Evolutionary conservation across 768 basidiomycete species (phyloP), one percentile per base, ranked within the genome.

Genomic region (Boletus patriciae): DNA sequence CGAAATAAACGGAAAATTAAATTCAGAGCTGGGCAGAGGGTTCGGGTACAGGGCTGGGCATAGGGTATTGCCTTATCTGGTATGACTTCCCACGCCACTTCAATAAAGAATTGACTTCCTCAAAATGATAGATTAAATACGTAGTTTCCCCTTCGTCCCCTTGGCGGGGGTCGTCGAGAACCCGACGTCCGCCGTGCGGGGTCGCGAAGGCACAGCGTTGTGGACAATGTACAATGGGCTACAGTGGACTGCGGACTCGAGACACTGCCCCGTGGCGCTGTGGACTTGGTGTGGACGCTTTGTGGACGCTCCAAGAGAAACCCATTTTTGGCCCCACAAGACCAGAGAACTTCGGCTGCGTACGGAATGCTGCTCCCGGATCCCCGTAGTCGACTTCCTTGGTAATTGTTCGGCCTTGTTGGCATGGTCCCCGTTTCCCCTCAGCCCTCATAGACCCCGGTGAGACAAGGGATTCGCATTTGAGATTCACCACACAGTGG

Each of bases 1-100:
- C 75, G 73, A 74, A 78, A 75, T 78, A 78, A 77, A 76, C 74
- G 74, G 74, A 76, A 77, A 77, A 80, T 78, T 82, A 84, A 86
- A 84, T 85, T 81, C 80, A 75, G 78, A 76, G 74, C 74, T 81
- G 85, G 85, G 85, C 84, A 86, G 77, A 87, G 85, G 85, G 85
- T 85, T 85, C 74, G 77, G 76, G 77, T 64, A 74, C 62, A 78
- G 77, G 77, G 76, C 64, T 69, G 65, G 73, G 70, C 59, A 21
- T 12, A 72, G 71, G 70, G 70, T 61, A 72, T 72, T 59, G 21
- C 70, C 66, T 59, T 62, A 47, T 18, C 6, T 46, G 54, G 50
- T 1, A 0, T 0, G 0, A 6, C 29, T 46, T 66, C 49, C 46
- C 70, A 70, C 72, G 71, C 68, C 71, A 68, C 70, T 52, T 3